Evolutionary conservation across 176 grass and related monocot genomes (phyloP).

Genomic region (Hyparrhenia diplandra): DNA sequence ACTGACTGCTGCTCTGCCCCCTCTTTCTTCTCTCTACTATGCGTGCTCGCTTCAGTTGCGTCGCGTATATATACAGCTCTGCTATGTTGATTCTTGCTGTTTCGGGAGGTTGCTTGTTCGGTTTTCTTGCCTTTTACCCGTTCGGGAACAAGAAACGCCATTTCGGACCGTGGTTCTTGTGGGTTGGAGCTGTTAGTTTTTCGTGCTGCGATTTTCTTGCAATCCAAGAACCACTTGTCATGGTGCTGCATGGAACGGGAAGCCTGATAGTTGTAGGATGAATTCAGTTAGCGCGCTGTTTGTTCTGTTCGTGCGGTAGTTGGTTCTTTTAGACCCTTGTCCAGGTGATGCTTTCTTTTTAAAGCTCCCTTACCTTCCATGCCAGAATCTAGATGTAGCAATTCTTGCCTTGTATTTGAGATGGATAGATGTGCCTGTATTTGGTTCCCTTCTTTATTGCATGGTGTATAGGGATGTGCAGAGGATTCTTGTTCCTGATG

Average conservation of each 20-base stretch:
- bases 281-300: not conserved
- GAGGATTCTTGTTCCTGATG: not conserved
- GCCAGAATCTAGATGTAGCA: not conserved
- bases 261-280: constrained; percentile 8
- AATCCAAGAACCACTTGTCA: not conserved
- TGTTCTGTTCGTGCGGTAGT: not conserved
- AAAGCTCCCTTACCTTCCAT: not conserved
- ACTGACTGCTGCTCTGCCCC: not conserved
- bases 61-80: constrained; percentile 1
- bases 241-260: not conserved
- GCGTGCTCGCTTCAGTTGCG: not conserved
- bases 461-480: not conserved
- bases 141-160: constrained; percentile 5
- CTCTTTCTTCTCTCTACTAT: no score
- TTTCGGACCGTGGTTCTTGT: not conserved
- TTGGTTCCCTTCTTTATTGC: not conserved
- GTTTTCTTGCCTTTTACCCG: not conserved
- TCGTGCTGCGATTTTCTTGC: not conserved
- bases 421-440: not conserved
- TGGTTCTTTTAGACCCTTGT: constrained; percentile 3
- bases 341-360: not conserved
- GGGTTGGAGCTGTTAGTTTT: not conserved
- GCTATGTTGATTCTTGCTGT: constrained; percentile 6
- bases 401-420: not conserved
- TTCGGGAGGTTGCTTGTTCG: constrained; percentile 38